A percentile compares a stretch with the other conserved stretches of the same genome.
Evolutionary conservation across 2,329 filamentous ascomycete species (phyloP).

Genomic region (Raffaelea albimanens): DNA sequence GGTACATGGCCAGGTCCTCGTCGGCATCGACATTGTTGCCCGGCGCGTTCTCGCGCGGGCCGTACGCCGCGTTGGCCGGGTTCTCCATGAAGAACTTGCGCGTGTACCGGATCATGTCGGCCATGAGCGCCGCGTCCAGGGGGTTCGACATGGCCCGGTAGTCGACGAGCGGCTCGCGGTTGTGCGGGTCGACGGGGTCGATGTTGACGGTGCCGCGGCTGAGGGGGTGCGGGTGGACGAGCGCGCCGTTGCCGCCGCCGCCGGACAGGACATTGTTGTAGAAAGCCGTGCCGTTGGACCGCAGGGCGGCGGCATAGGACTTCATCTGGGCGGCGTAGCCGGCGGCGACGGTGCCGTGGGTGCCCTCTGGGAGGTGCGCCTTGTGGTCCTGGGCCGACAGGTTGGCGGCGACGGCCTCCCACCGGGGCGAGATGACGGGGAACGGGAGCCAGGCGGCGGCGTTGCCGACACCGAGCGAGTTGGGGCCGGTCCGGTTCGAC

Average conservation of each 20-base stretch:
- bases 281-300: conserved; percentile 22
- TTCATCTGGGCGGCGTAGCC: conserved; percentile 28
- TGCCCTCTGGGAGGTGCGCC: conserved; percentile 20
- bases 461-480: conserved; percentile 20
- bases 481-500: conserved; percentile 19
- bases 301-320: conserved; percentile 17
- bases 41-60: conserved; percentile 25
- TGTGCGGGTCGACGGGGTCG: conserved; percentile 22
- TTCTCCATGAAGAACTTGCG: conserved; percentile 19
- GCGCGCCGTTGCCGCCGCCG: conserved; percentile 18
- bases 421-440: conserved; percentile 21
- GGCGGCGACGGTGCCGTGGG: conserved; percentile 24
- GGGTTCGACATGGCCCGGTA: conserved; percentile 33
- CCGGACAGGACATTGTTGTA: conserved; percentile 22
- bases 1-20: conserved; percentile 14
- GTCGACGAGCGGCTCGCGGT: conserved; percentile 26
- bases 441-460: conserved; percentile 22
- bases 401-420: conserved; percentile 16
- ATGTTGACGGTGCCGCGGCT: conserved; percentile 29
- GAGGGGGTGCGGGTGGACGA: conserved; percentile 26
- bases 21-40: conserved; percentile 23
- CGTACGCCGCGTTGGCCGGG: conserved; percentile 22
- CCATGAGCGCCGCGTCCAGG: conserved; percentile 39
- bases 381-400: conserved; percentile 22
- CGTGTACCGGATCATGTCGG: conserved; percentile 26